Evolutionary conservation across 495 filamentous ascomycete species (phyloP).

Genomic region (Tuber indicum): DNA sequence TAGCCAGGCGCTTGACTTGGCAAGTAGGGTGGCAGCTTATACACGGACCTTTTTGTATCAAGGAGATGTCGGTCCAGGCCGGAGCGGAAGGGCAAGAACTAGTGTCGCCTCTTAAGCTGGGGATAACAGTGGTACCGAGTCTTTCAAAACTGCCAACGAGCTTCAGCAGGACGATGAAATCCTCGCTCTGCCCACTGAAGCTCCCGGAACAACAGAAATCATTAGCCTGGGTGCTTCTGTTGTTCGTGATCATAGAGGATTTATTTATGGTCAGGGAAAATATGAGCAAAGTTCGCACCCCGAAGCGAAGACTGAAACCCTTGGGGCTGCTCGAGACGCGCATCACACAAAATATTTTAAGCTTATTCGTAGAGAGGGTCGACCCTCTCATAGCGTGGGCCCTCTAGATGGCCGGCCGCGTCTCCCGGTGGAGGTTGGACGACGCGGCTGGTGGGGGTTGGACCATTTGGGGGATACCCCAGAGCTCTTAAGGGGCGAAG

Average conservation of each 20-base stretch:
- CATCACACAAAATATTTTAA: neutral
- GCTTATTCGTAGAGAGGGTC: neutral
- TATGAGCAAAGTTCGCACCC: neutral
- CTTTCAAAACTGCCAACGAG: slow-evolving; percentile 19
- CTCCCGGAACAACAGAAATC: neutral
- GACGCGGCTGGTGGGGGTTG: neutral
- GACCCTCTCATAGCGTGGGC: neutral
- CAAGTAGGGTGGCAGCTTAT: slow-evolving; percentile 29
- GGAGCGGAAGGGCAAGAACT: slow-evolving; percentile 10
- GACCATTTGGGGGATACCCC: neutral
- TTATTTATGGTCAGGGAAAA: neutral
- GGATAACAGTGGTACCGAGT: slow-evolving; percentile 15
- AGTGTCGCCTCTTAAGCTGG: slow-evolving; percentile 12
- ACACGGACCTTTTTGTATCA: slow-evolving; percentile 30
- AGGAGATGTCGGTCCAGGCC: slow-evolving; percentile 30
- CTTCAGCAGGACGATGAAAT: neutral
- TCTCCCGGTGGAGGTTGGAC: neutral
- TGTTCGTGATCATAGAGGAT: slow-evolving; percentile 9
- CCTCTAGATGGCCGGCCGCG: neutral
- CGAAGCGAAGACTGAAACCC: neutral
- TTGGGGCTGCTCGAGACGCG: neutral
- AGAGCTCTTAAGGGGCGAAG: neutral
- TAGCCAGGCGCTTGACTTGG: slow-evolving; percentile 36
- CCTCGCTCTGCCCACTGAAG: neutral
- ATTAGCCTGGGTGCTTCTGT: slow-evolving; percentile 5